A percentile compares a stretch with the other conserved stretches of the same genome.
These are phyloP conservation scores for Moesziomyces sp. DNA, from an alignment of 1,284 basidiomycete genomes.

Conservation along the genomic window DNA sequence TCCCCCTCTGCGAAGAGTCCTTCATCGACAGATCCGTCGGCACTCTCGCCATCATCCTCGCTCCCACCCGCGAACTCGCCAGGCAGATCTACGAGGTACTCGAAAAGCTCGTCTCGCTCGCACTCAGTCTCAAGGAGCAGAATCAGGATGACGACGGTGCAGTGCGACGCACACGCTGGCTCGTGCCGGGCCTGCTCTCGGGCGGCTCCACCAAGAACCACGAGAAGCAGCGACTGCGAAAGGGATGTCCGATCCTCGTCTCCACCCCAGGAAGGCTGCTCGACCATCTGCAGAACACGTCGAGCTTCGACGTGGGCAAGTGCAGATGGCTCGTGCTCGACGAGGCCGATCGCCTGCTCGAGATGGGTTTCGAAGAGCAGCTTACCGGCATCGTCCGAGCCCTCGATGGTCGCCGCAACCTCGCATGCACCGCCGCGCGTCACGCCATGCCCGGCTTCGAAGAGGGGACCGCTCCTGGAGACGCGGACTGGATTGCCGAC, in stretches of 20 bases:
- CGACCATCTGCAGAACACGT: conserved; percentile 83
- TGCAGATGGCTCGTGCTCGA: conserved; percentile 96
- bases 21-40: conserved; percentile 79
- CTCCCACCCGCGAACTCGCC: conserved; percentile 92
- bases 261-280: conserved; percentile 78
- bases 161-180: conserved; percentile 75
- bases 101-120: conserved; percentile 72
- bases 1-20: conserved; percentile 83
- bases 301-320: conserved; percentile 89
- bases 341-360: conserved; percentile 90
- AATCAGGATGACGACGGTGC: conserved; percentile 71
- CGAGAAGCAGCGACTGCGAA: conserved; percentile 79
- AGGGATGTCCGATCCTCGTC: conserved; percentile 79
- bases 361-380: conserved; percentile 71
- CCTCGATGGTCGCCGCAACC: conserved; percentile 59
- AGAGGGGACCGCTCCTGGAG: conserved; percentile 13
- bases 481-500: conserved; percentile 32
- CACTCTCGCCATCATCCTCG: conserved; percentile 92
- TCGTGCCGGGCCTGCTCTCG: conserved; percentile 88
- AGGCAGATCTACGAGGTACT: conserved; percentile 87
- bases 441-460: conserved; percentile 54
- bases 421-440: conserved; percentile 73
- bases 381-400: conserved; percentile 78
- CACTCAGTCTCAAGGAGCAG: conserved; percentile 75
- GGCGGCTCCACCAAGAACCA: conserved; percentile 79